Percentiles rank a stretch among this genome's conserved stretches.
phyloP scores from a whole-genome alignment of 2,329 filamentous ascomycete species.

The Fusarium palustre region DNA sequence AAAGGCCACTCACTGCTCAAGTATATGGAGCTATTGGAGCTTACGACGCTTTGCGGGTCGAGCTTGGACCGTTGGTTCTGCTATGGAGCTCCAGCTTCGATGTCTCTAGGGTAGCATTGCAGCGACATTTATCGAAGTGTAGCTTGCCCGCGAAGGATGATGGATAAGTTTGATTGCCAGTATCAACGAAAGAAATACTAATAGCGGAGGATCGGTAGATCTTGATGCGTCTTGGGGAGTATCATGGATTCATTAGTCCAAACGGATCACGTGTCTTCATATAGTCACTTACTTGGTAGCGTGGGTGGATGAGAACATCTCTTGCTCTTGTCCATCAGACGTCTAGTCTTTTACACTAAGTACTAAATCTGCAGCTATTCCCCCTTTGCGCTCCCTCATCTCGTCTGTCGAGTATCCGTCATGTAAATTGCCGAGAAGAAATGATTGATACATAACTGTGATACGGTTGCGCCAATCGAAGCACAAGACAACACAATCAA shows the following conservation, averaged over 20 bases:
- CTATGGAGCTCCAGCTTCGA: not conserved
- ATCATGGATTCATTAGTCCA: no score
- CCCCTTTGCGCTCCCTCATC: not conserved
- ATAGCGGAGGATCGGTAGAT: no score
- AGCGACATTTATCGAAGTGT: not conserved
- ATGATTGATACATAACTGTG: not conserved
- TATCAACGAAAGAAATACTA: not conserved
- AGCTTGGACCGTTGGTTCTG: not conserved
- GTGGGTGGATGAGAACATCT: no score
- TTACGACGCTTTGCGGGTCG: conserved; percentile 20
- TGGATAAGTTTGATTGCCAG: not conserved
- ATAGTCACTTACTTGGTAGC: no score
- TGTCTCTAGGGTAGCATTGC: not conserved
- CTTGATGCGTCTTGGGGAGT: no score
- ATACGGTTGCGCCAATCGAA: not conserved
- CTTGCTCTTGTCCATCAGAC: no score
- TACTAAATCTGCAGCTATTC: no score
- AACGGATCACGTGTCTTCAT: not conserved
- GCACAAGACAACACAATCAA: not conserved
- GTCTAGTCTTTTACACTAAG: no score
- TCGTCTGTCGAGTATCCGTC: not conserved
- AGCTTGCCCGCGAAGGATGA: not conserved
- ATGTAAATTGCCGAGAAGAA: not conserved
- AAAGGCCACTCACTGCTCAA: conserved; percentile 20
- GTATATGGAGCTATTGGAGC: not conserved